Conservation (phyloP, 2,329 filamentous ascomycete species). For the Sclerotinia subarctica region DNA sequence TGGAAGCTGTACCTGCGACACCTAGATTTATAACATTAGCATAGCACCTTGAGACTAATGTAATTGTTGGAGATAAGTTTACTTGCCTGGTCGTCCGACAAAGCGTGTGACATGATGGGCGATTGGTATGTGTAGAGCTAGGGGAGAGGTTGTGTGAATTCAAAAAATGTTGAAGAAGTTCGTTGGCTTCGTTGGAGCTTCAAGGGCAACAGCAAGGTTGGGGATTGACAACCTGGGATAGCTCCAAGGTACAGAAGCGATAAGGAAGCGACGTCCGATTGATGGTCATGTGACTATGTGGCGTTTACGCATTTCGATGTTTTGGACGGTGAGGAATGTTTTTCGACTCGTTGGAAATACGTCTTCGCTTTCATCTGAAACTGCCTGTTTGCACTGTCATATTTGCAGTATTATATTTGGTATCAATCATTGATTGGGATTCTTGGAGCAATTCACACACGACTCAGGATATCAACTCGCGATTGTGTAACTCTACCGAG, state of each 20-base stretch:
- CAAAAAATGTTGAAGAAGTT: conserved; percentile 19
- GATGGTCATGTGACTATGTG: conserved; percentile 28
- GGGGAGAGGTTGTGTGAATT: conserved; percentile 19
- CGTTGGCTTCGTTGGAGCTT: conserved; percentile 26
- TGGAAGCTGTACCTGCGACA: conserved; percentile 58
- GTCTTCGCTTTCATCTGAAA: conserved; percentile 4
- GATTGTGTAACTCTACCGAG: conserved; percentile 13
- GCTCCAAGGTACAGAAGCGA: conserved; percentile 25
- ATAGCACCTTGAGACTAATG: conserved; percentile 15
- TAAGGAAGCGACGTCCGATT: conserved; percentile 30
- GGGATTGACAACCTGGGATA: conserved; percentile 11
- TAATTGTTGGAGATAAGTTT: conserved; percentile 14
- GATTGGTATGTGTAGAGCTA: conserved; percentile 28
- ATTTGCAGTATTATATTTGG: conserved; percentile 2
- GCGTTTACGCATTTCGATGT: conserved; percentile 2
- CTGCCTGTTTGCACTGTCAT: not conserved
- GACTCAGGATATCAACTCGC: conserved; percentile 19
- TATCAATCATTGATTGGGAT: conserved; percentile 1
- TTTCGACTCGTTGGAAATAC: conserved; percentile 6
- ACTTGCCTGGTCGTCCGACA: conserved; percentile 93
- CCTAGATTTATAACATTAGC: conserved; percentile 52
- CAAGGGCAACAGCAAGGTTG: conserved; percentile 18
- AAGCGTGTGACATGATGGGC: conserved; percentile 85
- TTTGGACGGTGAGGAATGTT: conserved; percentile 16
- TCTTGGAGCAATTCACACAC: conserved; percentile 13